phyloP scores from a whole-genome alignment of 225 moss, liverwort and hornwort species.

The Sphagnum tenellum region DNA sequence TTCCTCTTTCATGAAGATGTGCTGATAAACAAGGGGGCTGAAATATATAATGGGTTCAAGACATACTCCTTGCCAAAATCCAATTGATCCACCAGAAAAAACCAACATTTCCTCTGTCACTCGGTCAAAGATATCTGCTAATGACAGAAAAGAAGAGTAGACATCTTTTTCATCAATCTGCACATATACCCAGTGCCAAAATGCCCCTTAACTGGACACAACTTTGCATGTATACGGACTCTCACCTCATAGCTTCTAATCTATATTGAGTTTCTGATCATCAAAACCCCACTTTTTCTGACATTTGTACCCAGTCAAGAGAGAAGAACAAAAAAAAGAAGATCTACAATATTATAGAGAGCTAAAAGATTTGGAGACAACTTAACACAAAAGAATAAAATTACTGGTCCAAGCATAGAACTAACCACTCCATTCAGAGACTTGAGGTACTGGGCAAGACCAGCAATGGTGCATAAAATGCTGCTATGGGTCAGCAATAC shows the following conservation, averaged over 20 bases:
- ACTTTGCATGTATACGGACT: too few species aligned
- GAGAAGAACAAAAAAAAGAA: too few species aligned
- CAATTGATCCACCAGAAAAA: slow-evolving; percentile 53
- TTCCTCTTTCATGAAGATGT: too few species aligned
- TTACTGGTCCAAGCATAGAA: not conserved
- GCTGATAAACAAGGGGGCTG: too few species aligned
- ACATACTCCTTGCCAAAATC: slow-evolving; percentile 82
- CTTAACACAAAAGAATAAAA: too few species aligned
- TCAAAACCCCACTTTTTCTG: too few species aligned
- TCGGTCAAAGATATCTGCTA: slow-evolving; percentile 82
- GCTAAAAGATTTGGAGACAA: too few species aligned
- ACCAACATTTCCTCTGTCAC: slow-evolving; percentile 60
- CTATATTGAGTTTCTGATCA: too few species aligned
- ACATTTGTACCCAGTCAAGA: too few species aligned
- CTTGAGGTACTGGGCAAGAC: slow-evolving; percentile 34
- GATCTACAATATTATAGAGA: too few species aligned
- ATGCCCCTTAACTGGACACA: too few species aligned
- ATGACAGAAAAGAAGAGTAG: slow-evolving; percentile 72
- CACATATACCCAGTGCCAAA: slow-evolving; percentile 4
- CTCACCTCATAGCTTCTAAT: too few species aligned
- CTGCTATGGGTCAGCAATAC: slow-evolving; percentile 60
- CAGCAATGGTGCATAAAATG: slow-evolving; percentile 43
- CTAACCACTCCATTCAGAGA: slow-evolving; percentile 51
- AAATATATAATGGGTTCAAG: not conserved
- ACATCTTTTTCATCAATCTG: slow-evolving; percentile 41